These are phyloP conservation scores for Zygoascus tannicola DNA, from an alignment of 805 yeast species.

Conservation along the genomic window DNA sequence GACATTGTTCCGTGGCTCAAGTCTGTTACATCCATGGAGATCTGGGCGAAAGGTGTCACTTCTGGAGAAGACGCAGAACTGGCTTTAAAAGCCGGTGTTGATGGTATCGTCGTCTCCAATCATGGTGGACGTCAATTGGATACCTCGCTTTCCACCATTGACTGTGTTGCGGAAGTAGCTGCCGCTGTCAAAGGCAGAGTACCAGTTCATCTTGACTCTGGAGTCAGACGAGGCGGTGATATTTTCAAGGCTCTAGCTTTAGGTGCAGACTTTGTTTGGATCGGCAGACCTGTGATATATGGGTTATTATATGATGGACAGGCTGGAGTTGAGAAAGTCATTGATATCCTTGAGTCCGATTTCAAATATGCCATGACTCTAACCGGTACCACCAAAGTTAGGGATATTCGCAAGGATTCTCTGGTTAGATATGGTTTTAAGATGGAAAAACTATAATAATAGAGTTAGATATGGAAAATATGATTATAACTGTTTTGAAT, in stretches of 20 bases:
- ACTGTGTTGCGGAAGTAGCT: conserved; percentile 49
- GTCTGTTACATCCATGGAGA: conserved; percentile 35
- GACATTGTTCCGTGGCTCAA: conserved; percentile 25
- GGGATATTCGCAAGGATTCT: not conserved
- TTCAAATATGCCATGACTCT: conserved; percentile 20
- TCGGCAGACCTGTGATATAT: conserved; percentile 59
- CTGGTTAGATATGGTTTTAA: conserved; percentile 4
- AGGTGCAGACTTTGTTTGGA: conserved; percentile 59
- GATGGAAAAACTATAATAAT: not conserved
- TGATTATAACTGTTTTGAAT: not conserved
- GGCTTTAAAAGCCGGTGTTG: conserved; percentile 52
- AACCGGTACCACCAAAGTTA: conserved; percentile 16
- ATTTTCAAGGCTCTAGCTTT: conserved; percentile 56
- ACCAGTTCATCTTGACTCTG: conserved; percentile 60
- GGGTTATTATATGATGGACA: conserved; percentile 64
- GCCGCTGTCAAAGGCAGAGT: conserved; percentile 34
- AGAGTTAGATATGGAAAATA: not conserved
- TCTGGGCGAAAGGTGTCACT: conserved; percentile 55
- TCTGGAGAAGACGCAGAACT: conserved; percentile 53
- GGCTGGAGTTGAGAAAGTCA: conserved; percentile 42
- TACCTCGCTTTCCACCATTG: conserved; percentile 52
- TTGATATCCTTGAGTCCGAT: conserved; percentile 20
- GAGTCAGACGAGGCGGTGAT: conserved; percentile 60
- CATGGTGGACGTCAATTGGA: conserved; percentile 74
- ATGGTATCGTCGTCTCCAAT: conserved; percentile 59